Base-by-base conservation (phyloP, 2,329 filamentous ascomycete genomes). In the Aureobasidium sp. region DNA sequence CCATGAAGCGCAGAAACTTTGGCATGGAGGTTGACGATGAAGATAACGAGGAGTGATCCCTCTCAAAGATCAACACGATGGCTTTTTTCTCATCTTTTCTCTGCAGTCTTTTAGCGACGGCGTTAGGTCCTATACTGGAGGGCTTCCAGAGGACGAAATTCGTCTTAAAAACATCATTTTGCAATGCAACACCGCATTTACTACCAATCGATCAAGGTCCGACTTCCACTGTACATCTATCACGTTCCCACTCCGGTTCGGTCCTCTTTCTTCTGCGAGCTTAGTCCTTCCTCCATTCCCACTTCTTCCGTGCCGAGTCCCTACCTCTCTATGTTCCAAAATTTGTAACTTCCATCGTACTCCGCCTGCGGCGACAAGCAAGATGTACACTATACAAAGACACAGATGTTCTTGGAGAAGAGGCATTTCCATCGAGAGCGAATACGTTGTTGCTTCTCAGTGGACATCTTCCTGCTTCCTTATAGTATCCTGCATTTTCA, bases 1-100 rank as follows among this genome's bases (percentile, higher is more conserved):
- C 81, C 63, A 69, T 83, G 55, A 84, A 84, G 73, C 78, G 77
- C 67, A 72, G 70, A 16, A 72, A 73, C 37, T 71, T 79, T 61
- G 71, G 71, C 11, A 62, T 73, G 62, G 70, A 69, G 41, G 69
- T 67, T 27, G 70, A 69, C 42, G 66, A 67, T 39, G 65, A 66
- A 11, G 54, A 59, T 15, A 54, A 54, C 11, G 50, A 9, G 7
- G 42, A 59, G 42, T 59, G 32, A 59, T 48, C 3, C 21, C 15
- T 44, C 27, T 42, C 21, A 3, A 6, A 6, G 7, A 27, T 10
- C 6, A 36, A 39, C 7, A 16, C 21, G 0, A 27, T 37, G 32
- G 16, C 5, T 53, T 27, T 16, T 21, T 41, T 21, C 27, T 10
- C 30, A 29, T 39, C n/a, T 32, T 32, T 54, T 54, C 3, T 5